Conservation (phyloP, 306 rosid genomes). For the Glycine soja region DNA sequence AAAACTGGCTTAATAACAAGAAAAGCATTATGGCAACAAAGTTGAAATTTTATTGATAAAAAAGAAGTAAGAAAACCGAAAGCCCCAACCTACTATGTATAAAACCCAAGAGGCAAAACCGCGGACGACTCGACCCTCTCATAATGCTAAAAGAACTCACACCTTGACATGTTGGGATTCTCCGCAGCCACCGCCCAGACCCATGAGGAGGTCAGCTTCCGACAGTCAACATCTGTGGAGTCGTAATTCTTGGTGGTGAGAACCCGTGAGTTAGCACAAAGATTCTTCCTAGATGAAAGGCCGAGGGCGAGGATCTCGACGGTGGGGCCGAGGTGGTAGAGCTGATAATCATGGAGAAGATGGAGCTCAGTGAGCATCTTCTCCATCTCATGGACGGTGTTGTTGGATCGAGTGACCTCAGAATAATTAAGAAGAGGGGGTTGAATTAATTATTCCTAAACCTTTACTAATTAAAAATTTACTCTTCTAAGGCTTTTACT, state of each 20-base stretch:
- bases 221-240: slow-evolving; percentile 85
- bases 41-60: slow-evolving; percentile 65
- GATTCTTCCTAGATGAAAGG: slow-evolving; percentile 81
- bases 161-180: slow-evolving; percentile 59
- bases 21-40: slow-evolving; percentile 96
- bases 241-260: slow-evolving; percentile 76
- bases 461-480: too few species aligned
- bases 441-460: too few species aligned
- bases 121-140: slow-evolving; percentile 75
- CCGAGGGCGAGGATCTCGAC: slow-evolving; percentile 81
- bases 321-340: slow-evolving; percentile 64
- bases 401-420: too few species aligned
- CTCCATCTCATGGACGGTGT: slow-evolving; percentile 98
- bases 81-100: slow-evolving; percentile 73
- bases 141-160: slow-evolving; percentile 84
- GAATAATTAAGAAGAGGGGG: too few species aligned
- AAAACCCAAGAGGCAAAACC: slow-evolving; percentile 84
- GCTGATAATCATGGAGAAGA: slow-evolving; percentile 75
- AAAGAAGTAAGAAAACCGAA: slow-evolving; percentile 29
- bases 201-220: slow-evolving; percentile 89
- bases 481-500: too few species aligned
- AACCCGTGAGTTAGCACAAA: slow-evolving; percentile 68
- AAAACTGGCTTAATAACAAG: slow-evolving; percentile 97
- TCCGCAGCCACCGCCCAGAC: slow-evolving; percentile 80
- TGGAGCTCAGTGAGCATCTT: slow-evolving; percentile 87